Base-by-base conservation (phyloP, 805 yeast species). In the Soucietia sequanensis region DNA sequence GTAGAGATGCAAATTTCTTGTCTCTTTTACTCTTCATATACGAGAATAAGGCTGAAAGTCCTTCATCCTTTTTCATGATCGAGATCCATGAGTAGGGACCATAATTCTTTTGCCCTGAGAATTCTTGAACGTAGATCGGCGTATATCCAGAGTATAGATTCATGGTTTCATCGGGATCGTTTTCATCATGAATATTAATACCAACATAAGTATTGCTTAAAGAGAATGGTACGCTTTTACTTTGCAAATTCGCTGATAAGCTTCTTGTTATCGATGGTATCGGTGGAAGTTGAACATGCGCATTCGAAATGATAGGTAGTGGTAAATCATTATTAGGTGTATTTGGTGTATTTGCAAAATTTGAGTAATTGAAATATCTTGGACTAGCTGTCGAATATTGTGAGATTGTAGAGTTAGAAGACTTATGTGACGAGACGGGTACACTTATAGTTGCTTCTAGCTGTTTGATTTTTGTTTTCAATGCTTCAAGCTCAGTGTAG, bases 11-110 rank as follows among this genome's bases (percentile, higher is more conserved):
- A 29, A 28, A 13, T 2, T 23, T 20, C 8, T 19, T 29, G 8
- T 12, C 18, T 29, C 13, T 25, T 11, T 25, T 8, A 13, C 9
- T 10, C 28, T 27, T 27, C 13, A 29, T 6, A 16, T 29, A 19
- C 10, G 9, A n/a, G 23, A 9, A 29, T 4, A 29, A 18, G 8
- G 14, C 17, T 19, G 12, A 21, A 26, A 53, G 32, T 1, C 44
- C 56, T 3, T 57, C 60, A 52, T 79, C 84, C 42, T 66, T 75
- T 35, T 66, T 64, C 34, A 77, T 52, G 17, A 72, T 37, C 0
- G 81, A 54, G 4, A 70, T 43, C 70, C 78, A 71, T 1, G 80
- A 53, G 23, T 76, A 61, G 0, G 82, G 78, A 1, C 82, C 84
- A 51, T 66, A 70, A 44, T 69, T 68, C 39, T 65, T 62, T 21